phyloP scores from a whole-genome alignment of 768 basidiomycete species.

The Phaeotremella fagi region DNA sequence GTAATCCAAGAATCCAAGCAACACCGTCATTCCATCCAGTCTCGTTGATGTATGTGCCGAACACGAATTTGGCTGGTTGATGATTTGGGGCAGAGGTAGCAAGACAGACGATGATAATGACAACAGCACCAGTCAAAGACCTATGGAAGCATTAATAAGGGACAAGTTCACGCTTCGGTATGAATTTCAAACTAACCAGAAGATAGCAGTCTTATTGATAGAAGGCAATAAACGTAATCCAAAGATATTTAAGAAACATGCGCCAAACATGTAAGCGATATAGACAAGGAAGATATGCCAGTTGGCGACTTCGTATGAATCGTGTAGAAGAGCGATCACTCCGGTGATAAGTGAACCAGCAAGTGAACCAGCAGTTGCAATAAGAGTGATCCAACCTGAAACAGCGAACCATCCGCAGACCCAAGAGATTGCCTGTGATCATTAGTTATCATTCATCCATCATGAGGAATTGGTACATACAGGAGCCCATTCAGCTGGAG shows the following conservation, averaged over 20 bases:
- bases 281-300: slow-evolving; percentile 42
- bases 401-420: slow-evolving; percentile 40
- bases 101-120: slow-evolving; percentile 32
- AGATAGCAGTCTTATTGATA: slow-evolving; percentile 37
- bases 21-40: slow-evolving; percentile 41
- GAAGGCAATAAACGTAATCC: slow-evolving; percentile 29
- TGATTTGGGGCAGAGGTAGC: slow-evolving; percentile 23
- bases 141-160: slow-evolving; percentile 4
- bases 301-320: slow-evolving; percentile 22
- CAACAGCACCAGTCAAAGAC: slow-evolving; percentile 28
- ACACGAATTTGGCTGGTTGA: slow-evolving; percentile 36
- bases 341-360: slow-evolving; percentile 32
- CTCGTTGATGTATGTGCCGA: slow-evolving; percentile 32
- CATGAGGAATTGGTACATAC: slow-evolving; percentile 17
- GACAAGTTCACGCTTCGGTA: neutral
- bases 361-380: slow-evolving; percentile 37
- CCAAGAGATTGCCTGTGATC: slow-evolving; percentile 36
- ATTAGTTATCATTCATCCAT: neutral
- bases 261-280: slow-evolving; percentile 33
- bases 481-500: slow-evolving; percentile 29
- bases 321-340: slow-evolving; percentile 26
- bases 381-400: slow-evolving; percentile 38
- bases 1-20: slow-evolving; percentile 37
- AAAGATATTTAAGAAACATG: slow-evolving; percentile 29
- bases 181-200: slow-evolving; percentile 21